Conservation (phyloP, 2,329 filamentous ascomycete species). For the Colletotrichum kahawae region DNA sequence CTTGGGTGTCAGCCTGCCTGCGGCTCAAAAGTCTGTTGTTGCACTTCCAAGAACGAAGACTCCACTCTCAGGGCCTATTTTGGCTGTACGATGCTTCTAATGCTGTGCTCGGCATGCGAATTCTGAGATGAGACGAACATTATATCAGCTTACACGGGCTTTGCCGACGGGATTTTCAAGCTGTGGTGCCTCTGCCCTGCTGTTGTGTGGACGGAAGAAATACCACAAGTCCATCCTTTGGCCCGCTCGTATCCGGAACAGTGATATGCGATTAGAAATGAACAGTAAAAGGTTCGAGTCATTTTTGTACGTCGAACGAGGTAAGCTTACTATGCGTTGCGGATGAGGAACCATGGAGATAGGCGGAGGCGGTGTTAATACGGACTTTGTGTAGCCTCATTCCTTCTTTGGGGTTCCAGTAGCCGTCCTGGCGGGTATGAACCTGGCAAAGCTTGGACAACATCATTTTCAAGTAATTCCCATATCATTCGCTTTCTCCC, state of each 20-base stretch:
- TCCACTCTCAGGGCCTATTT: background rate
- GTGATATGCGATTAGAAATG: background rate
- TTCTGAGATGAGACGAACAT: background rate
- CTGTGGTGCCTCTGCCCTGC: background rate
- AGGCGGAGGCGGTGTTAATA: background rate
- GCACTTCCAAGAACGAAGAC: background rate
- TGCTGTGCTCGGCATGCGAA: background rate
- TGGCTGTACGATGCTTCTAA: background rate
- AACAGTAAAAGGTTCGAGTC: background rate
- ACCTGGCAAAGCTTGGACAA: rapidly evolving
- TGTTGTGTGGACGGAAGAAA: background rate
- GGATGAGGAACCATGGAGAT: background rate
- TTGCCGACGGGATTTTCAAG: background rate
- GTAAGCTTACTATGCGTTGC: background rate
- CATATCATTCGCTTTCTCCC: rapidly evolving
- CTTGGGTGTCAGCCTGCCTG: background rate
- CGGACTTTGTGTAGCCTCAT: background rate
- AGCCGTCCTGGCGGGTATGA: background rate
- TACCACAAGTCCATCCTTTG: background rate
- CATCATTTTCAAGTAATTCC: background rate
- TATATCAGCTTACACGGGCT: background rate
- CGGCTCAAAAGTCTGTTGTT: background rate
- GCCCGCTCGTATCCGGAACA: background rate
- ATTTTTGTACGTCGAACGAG: background rate
- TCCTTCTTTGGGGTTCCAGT: background rate